These are phyloP conservation scores for Fusarium sp. DNA, from an alignment of 2,329 filamentous ascomycete genomes.

Conservation along the genomic window DNA sequence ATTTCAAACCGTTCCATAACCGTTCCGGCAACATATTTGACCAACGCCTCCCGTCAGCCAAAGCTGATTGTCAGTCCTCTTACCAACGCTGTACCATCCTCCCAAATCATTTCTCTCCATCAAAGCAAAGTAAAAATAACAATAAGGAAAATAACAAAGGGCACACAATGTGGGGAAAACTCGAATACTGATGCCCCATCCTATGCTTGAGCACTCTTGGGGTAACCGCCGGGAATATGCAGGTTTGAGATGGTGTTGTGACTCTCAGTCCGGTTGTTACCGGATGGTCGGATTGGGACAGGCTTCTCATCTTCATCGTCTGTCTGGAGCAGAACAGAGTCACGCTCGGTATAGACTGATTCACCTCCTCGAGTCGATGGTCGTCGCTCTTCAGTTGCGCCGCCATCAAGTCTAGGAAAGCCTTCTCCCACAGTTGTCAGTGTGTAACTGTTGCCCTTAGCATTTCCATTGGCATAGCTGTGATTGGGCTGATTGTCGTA, in stretches of 20 bases:
- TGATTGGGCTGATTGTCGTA: constrained; percentile 17
- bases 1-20: neutral
- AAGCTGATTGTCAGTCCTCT: neutral
- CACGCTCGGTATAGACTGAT: constrained; percentile 33
- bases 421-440: constrained; percentile 34
- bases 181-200: constrained; percentile 46
- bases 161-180: constrained; percentile 18
- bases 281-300: constrained; percentile 38
- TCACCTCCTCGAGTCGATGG: constrained; percentile 15
- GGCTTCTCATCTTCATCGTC: constrained; percentile 39
- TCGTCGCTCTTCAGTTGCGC: constrained; percentile 2
- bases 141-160: constrained; percentile 18
- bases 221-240: constrained; percentile 75
- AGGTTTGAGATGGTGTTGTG: constrained; percentile 69
- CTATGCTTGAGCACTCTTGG: constrained; percentile 58
- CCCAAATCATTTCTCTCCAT: constrained; percentile 2
- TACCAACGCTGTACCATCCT: constrained; percentile 2
- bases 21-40: constrained; percentile 11
- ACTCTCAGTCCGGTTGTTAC: constrained; percentile 51
- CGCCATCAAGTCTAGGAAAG: constrained; percentile 37
- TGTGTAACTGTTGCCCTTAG: constrained; percentile 26
- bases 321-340: constrained; percentile 31
- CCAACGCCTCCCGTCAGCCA: constrained; percentile 33
- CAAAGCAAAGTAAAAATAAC: constrained; percentile 10
- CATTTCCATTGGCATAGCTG: constrained; percentile 15